These are phyloP conservation scores for Vitis hybrid DNA, from an alignment of 177 flowering plant species.

Conservation along the genomic window DNA sequence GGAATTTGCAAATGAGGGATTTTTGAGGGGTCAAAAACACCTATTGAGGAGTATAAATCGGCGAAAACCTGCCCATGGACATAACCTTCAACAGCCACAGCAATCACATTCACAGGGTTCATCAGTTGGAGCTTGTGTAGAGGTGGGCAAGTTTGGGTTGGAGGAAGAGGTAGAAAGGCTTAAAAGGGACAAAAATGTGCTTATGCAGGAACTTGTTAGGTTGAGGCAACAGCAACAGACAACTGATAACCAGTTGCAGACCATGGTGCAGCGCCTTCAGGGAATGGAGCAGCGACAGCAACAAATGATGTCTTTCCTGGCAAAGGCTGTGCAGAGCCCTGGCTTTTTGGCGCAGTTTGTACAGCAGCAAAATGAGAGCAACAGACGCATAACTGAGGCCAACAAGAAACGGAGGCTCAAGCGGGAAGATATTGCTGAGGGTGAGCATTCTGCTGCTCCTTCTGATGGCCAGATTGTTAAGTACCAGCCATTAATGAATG, in stretches of 20 bases:
- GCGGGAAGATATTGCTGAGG: conserved; percentile 48
- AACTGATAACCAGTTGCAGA: conserved; percentile 85
- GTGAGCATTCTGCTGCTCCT: conserved; percentile 31
- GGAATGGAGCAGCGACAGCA: conserved; percentile 97
- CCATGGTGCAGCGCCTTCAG: conserved; percentile 81
- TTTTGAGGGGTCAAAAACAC: conserved; percentile 85
- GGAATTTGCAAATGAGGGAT: conserved; percentile 99
- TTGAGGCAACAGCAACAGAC: conserved; percentile 93
- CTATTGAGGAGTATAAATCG: conserved; percentile 67
- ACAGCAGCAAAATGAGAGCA: conserved; percentile 86
- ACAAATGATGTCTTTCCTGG: conserved; percentile 98
- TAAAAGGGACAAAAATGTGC: conserved; percentile 91
- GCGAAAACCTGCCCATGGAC: conserved; percentile 70
- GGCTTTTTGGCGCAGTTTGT: conserved; percentile 87
- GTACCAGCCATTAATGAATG: conserved; percentile 72
- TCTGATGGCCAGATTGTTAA: conserved; percentile 82
- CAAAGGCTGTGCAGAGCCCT: conserved; percentile 91
- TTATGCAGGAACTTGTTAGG: conserved; percentile 94
- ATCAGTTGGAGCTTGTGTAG: conserved; percentile 84
- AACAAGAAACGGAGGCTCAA: conserved; percentile 83
- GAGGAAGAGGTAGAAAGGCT: conserved; percentile 95
- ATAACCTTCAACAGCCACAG: conserved; percentile 45
- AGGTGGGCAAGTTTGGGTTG: conserved; percentile 95
- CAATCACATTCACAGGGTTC: conserved; percentile 63
- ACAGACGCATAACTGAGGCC: conserved; percentile 58